Base-by-base conservation (phyloP, 2,329 filamentous ascomycete species). In the Verticillium albo-atrum region DNA sequence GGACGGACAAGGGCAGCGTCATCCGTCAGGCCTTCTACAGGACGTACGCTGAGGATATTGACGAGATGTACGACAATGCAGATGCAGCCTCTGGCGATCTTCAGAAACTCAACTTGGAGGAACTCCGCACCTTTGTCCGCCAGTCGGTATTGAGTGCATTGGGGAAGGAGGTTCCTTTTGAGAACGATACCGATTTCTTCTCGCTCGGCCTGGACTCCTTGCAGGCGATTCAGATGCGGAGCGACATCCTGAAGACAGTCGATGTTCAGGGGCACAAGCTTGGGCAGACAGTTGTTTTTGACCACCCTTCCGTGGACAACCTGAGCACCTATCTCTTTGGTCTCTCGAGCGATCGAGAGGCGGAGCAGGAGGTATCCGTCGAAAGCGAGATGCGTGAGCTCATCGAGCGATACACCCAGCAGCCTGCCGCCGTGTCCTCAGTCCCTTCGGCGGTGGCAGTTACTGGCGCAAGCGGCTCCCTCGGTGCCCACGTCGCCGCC, bases 391-490 rank as follows among this genome's bases (percentile, higher is more conserved):
- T 69, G 66, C 30, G 54, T 12, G 52, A 56, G 6, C 55, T 70
- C 17, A 67, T 70, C 34, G 61, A 65, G 2, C 66, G 69, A 58
- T 68, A 67, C 58, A 26, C 34, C 15, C 52, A 57, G 55, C 35
- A 59, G 17, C 15, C 56, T 0, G 28, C 58, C 4, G 32, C 28
- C 5, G 37, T 26, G 10, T 35, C 58, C 20, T 28, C 12, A 7
- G 6, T n/a, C 4, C 30, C 15, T 6, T 20, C 6, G 17, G 3
- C 15, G 27, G 32, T 75, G 68, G 70, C 86, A 1, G 69, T 90
- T 3, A 90, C 87, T 0, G 88, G 88, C 2, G 81, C 82, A 0
- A 90, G 88, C 0, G 88, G 88, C 1, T 87, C 86, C 2, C 75
- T 90, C 0, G 88, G 88, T 1, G 78, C 83, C 0, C 85, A 88